Evolutionary conservation across 345 rosid genomes (phyloP).

Genomic region (Hevea brasiliensis): DNA sequence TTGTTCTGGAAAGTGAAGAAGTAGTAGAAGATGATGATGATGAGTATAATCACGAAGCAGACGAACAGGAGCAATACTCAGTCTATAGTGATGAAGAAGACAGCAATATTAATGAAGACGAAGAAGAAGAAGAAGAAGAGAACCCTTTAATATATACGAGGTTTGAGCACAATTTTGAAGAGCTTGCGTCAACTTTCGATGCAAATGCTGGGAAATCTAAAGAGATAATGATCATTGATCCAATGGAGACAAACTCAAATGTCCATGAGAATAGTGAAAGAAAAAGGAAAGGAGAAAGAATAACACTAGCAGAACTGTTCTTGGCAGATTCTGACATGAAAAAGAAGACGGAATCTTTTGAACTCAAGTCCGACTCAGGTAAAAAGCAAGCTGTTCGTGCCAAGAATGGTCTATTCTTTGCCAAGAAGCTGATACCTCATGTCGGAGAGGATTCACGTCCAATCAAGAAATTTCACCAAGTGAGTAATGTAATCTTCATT

Average conservation of each 20-base stretch:
- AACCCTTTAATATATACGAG: constrained; percentile 62
- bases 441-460: constrained; percentile 59
- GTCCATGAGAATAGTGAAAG: constrained; percentile 29
- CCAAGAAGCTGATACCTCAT: constrained; percentile 64
- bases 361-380: constrained; percentile 25
- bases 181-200: constrained; percentile 7
- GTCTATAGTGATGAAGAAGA: constrained; percentile 19
- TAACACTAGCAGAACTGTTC: constrained; percentile 81
- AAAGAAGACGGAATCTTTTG: constrained; percentile 34
- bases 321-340: constrained; percentile 49
- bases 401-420: constrained; percentile 46
- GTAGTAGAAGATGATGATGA: constrained; percentile 15
- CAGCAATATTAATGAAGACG: constrained; percentile 6
- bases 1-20: constrained; percentile 28
- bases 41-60: constrained; percentile 26
- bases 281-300: constrained; percentile 50
- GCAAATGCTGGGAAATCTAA: constrained; percentile 15
- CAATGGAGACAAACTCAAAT: constrained; percentile 16
- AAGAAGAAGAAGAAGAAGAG: constrained; percentile 52
- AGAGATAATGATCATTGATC: constrained; percentile 26
- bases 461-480: constrained; percentile 58
- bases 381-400: constrained; percentile 30
- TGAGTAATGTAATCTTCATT: constrained; percentile 15
- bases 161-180: constrained; percentile 28
- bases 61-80: constrained; percentile 7